These are phyloP conservation scores for Saturnispora dispora DNA, from an alignment of 805 yeast genomes.

Conservation along the genomic window DNA sequence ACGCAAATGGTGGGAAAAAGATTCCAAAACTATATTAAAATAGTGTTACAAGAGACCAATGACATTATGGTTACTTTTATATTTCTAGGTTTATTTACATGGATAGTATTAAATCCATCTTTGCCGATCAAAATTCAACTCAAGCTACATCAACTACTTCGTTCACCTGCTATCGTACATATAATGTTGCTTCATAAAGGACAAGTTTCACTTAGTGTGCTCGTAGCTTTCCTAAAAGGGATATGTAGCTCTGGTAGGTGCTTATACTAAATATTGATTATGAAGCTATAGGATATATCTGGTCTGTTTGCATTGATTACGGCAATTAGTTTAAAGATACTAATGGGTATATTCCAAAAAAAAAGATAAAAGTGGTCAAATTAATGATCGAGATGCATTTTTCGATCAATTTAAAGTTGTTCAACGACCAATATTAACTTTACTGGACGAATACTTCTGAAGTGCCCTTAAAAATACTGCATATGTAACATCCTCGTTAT, in stretches of 20 bases:
- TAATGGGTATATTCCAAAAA: neutral
- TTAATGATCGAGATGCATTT: neutral
- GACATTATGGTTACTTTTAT: no score
- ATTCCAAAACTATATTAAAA: no score
- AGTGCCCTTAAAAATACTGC: conserved; percentile 76
- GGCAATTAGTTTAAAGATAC: neutral
- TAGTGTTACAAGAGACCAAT: no score
- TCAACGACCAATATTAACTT: conserved; percentile 82
- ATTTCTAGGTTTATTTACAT: no score
- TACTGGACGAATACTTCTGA: conserved; percentile 67
- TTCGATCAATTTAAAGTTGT: neutral
- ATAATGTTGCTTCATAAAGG: neutral
- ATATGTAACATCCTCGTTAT: conserved; percentile 70
- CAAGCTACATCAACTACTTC: no score
- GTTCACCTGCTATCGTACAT: no score
- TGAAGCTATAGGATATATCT: neutral
- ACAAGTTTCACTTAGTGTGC: neutral
- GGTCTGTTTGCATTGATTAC: neutral
- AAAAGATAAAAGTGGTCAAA: neutral
- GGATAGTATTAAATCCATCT: no score
- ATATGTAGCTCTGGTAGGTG: neutral
- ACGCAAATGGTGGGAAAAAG: no score
- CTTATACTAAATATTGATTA: no score
- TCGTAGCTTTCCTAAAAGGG: neutral
- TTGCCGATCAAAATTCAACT: no score